Conservation (phyloP, 225 moss, liverwort and hornwort species). For the Asterella californica region DNA sequence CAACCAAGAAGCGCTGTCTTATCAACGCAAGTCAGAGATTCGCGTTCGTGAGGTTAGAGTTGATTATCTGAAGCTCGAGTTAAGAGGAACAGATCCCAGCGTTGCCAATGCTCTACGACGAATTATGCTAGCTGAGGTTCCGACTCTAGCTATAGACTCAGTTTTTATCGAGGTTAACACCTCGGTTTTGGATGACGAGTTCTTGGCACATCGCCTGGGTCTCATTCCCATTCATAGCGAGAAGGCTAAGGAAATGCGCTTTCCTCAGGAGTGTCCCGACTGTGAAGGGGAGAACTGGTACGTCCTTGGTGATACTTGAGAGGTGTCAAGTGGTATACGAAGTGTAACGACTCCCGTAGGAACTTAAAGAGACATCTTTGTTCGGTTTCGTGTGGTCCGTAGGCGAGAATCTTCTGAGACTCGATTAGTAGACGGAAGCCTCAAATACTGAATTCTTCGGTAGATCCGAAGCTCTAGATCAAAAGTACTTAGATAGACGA, state of each 20-base stretch:
- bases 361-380: background rate
- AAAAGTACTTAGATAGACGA: too few species aligned
- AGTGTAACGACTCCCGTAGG: background rate
- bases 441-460: background rate
- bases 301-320: background rate
- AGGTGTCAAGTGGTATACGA: background rate
- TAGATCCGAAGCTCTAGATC: too few species aligned
- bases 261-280: constrained; percentile 75
- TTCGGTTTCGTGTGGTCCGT: background rate
- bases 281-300: constrained; percentile 84
- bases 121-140: constrained; percentile 92
- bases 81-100: constrained; percentile 82
- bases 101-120: constrained; percentile 88
- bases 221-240: constrained; percentile 79
- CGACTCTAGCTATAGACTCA: constrained; percentile 83
- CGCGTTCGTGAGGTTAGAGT: constrained; percentile 62
- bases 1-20: background rate
- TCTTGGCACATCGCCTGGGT: constrained; percentile 84
- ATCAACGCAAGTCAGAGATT: constrained; percentile 24
- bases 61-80: constrained; percentile 72
- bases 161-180: constrained; percentile 87
- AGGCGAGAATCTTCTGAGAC: background rate
- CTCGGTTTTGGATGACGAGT: constrained; percentile 90
- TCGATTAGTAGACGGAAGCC: background rate
- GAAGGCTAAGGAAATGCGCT: constrained; percentile 82